Evolutionary conservation across 1,284 basidiomycete genomes (phyloP).

Genomic region (Ganoderma boninense): DNA sequence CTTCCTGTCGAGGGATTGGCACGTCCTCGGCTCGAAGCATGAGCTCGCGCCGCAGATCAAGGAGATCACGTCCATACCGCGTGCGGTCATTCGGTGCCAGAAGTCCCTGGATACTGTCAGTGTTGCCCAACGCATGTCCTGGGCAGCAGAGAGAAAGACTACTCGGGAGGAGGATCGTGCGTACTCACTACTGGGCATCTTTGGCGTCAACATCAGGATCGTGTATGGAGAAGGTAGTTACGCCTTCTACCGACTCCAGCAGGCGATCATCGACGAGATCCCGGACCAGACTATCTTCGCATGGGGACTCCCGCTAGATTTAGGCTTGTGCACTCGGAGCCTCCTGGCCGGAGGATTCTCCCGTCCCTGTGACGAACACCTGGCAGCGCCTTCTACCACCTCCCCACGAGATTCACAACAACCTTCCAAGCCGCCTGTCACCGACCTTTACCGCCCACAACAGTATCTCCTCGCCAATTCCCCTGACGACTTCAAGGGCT

Average conservation of each 20-base stretch:
- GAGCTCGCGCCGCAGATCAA: neutral
- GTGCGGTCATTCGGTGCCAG: neutral
- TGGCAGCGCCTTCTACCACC: too few species aligned
- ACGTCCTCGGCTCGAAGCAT: neutral
- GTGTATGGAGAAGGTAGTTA: slow-evolving; percentile 5
- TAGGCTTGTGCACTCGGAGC: neutral
- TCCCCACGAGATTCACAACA: neutral
- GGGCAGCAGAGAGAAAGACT: neutral
- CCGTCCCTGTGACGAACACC: neutral
- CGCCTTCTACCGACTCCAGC: slow-evolving; percentile 1
- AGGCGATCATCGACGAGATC: slow-evolving; percentile 4
- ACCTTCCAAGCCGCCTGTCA: neutral
- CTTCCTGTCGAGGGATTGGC: slow-evolving; percentile 4
- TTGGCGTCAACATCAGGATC: slow-evolving; percentile 1
- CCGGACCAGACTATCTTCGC: slow-evolving; percentile 9
- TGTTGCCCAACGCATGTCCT: neutral
- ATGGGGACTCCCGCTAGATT: neutral
- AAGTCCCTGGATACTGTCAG: neutral
- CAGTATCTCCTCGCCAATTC: neutral
- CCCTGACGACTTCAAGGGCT: neutral
- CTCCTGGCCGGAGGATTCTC: neutral
- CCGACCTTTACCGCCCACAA: too few species aligned
- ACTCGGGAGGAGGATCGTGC: slow-evolving; percentile 8
- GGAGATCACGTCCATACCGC: neutral
- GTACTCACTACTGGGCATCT: slow-evolving; percentile 7